Base-by-base conservation (phyloP, 768 basidiomycete genomes). In the Lactifluus pinguis region DNA sequence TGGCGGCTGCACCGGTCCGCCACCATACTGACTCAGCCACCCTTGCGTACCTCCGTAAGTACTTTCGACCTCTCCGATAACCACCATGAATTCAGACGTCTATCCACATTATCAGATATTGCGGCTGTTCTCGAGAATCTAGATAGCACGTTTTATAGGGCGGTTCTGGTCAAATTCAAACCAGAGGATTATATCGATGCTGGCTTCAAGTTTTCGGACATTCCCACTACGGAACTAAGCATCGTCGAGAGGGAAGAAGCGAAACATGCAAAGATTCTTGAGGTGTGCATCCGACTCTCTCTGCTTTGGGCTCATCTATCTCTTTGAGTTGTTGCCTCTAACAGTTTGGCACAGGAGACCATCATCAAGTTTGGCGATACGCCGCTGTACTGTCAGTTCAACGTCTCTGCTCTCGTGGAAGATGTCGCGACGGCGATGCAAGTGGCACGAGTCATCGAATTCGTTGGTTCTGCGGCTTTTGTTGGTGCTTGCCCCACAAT, bases 391-490 rank as follows among this genome's bases (percentile, higher is more conserved):
- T 92, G 90, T 76, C 70, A 73, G 38, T 92, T 90, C 76, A 78
- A 87, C 67, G 90, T 93, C 64, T 76, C 76, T 57, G 72, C 75
- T 2, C 86, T 74, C 0, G 74, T 92, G 52, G 79, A 75, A 1
- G 81, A 85, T 69, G 88, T 91, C 41, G 36, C 79, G 3, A 85
- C 83, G 15, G 89, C 89, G 86, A 79, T 83, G 32, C 76, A 81
- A 1, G 78, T 78, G 10, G 91, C 89, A 1, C 88, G 89, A 61
- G 75, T 85, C 0, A 80, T 93, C 21, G 91, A 93, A 75, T 77
- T 81, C 57, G 78, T 89, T 45, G 91, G 91, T 56, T 87, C 91
- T 41, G 71, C 75, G n/a, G 90, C 88, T 3, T 91, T 90, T 73
- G 80, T 89, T 30, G 89, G 89, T 59, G 89, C 81, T 55, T 82